Percentiles rank a stretch among this genome's conserved stretches.
These are phyloP conservation scores for Fusarium dlaminii DNA, from an alignment of 2,329 filamentous ascomycete genomes.

Conservation along the genomic window DNA sequence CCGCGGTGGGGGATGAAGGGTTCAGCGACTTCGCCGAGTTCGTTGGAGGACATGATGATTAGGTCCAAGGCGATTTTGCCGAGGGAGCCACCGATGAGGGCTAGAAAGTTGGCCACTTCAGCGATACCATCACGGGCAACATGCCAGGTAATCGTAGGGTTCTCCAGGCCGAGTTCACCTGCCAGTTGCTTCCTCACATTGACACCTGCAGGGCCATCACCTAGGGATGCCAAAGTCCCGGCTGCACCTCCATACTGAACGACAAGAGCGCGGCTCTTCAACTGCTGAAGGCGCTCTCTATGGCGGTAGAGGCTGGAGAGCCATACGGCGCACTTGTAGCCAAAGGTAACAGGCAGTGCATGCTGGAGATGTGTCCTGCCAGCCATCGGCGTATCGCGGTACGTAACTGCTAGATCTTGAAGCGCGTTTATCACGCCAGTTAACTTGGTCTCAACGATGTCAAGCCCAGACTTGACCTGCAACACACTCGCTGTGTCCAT, in stretches of 20 bases:
- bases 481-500: slow-evolving; percentile 65
- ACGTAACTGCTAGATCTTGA: slow-evolving; percentile 52
- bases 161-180: slow-evolving; percentile 54
- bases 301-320: slow-evolving; percentile 61
- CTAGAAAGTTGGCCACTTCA: slow-evolving; percentile 63
- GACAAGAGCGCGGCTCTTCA: slow-evolving; percentile 57
- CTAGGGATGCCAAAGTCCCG: slow-evolving; percentile 62
- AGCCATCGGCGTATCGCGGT: slow-evolving; percentile 65
- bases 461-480: slow-evolving; percentile 61
- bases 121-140: slow-evolving; percentile 63
- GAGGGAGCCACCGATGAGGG: slow-evolving; percentile 61
- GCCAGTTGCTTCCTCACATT: slow-evolving; percentile 60
- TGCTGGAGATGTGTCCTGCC: slow-evolving; percentile 67
- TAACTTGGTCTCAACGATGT: slow-evolving; percentile 57
- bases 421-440: slow-evolving; percentile 55
- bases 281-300: slow-evolving; percentile 56
- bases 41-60: slow-evolving; percentile 67
- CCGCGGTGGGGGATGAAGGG: slow-evolving; percentile 65
- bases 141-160: slow-evolving; percentile 67
- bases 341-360: slow-evolving; percentile 65
- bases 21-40: slow-evolving; percentile 60
- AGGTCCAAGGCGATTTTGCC: slow-evolving; percentile 66
- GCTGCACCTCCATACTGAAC: slow-evolving; percentile 67
- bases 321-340: slow-evolving; percentile 66
- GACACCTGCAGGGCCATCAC: slow-evolving; percentile 54